phyloP scores from a whole-genome alignment of 2,329 filamentous ascomycete genomes.

The Emydomyces testavorans region DNA sequence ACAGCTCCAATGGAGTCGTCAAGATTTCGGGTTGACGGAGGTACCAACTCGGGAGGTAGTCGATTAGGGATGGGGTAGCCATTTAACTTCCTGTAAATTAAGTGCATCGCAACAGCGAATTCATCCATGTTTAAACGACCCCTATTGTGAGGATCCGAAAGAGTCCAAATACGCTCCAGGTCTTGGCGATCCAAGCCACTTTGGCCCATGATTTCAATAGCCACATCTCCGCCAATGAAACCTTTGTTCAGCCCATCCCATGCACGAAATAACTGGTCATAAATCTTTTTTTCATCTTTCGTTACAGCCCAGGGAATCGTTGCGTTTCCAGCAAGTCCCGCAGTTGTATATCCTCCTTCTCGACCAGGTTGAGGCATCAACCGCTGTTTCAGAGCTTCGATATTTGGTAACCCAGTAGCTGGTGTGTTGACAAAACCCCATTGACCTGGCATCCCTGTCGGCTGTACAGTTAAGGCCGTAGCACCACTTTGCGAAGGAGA shows the following conservation, averaged over 20 bases:
- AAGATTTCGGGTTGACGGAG: constrained; percentile 86
- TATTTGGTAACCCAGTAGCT: constrained; percentile 77
- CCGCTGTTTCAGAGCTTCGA: constrained; percentile 78
- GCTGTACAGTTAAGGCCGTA: constrained; percentile 70
- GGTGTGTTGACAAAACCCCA: constrained; percentile 98
- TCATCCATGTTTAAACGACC: constrained; percentile 91
- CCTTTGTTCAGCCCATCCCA: constrained; percentile 95
- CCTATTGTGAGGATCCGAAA: constrained; percentile 87
- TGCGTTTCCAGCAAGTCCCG: constrained; percentile 81
- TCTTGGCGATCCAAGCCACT: constrained; percentile 86
- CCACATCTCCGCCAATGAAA: constrained; percentile 80
- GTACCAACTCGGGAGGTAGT: constrained; percentile 81
- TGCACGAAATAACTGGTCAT: constrained; percentile 85
- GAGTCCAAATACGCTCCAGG: constrained; percentile 84
- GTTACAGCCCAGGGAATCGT: constrained; percentile 97
- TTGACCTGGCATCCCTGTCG: constrained; percentile 82
- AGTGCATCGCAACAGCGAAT: constrained; percentile 96
- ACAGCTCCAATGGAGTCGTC: constrained; percentile 86
- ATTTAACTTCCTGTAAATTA: constrained; percentile 95
- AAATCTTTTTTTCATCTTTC: constrained; percentile 95
- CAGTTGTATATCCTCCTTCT: constrained; percentile 73
- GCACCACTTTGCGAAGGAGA: constrained; percentile 56
- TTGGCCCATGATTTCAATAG: constrained; percentile 94
- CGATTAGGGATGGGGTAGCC: constrained; percentile 83
- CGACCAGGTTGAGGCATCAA: constrained; percentile 97